These are phyloP conservation scores for Colletotrichum tamarilloi DNA, from an alignment of 2,329 filamentous ascomycete species.

Conservation along the genomic window DNA sequence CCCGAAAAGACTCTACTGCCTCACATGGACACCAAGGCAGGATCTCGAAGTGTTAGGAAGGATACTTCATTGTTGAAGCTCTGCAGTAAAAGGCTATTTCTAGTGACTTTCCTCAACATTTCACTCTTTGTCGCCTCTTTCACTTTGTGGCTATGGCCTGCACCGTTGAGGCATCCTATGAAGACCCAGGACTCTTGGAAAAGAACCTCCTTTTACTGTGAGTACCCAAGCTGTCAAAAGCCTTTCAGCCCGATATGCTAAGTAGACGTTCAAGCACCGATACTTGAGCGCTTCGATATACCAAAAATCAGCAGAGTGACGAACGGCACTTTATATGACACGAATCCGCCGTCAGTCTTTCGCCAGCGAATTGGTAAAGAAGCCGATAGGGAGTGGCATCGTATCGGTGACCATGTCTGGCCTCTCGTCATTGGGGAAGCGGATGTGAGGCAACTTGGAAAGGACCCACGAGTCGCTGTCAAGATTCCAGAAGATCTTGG, in stretches of 20 bases:
- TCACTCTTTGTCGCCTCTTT: not conserved
- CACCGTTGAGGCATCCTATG: not conserved
- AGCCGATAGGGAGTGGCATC: constrained; percentile 17
- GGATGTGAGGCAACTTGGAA: constrained; percentile 38
- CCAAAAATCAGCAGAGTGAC: not conserved
- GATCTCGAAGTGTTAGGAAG: no score
- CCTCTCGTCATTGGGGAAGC: not conserved
- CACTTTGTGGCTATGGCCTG: not conserved
- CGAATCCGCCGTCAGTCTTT: constrained; percentile 5
- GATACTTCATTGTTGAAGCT: not conserved
- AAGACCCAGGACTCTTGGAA: constrained; percentile 8
- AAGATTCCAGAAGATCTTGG: constrained; percentile 43
- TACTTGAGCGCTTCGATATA: constrained; percentile 5
- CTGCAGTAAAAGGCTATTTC: no score
- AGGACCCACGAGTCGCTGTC: constrained; percentile 42
- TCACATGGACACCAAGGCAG: no score
- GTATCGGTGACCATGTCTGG: constrained; percentile 21
- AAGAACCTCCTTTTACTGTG: constrained; percentile 15
- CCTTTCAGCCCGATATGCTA: not conserved
- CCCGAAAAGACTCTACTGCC: constrained; percentile 3
- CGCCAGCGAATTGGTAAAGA: constrained; percentile 17
- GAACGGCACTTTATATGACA: constrained; percentile 11
- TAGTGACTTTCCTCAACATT: not conserved
- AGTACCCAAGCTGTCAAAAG: not conserved
- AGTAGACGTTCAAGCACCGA: not conserved